Conservation (phyloP, 176 grass and related monocot genomes). For the Rhipidocladum racemiflorum region DNA sequence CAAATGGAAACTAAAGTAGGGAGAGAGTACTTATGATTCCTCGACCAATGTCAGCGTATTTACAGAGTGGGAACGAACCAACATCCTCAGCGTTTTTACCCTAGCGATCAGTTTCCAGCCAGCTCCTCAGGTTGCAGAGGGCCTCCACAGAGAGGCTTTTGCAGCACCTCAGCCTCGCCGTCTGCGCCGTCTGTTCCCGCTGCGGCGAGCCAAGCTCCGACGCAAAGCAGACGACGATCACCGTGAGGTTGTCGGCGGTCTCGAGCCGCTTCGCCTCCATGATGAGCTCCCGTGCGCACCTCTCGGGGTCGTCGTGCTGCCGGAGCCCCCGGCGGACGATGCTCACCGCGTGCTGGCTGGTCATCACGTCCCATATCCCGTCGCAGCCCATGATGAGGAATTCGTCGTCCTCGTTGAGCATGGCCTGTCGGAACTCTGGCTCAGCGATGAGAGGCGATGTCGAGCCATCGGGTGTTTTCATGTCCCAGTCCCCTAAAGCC, state of each 20-base stretch:
- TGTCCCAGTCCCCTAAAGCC: slow-evolving; percentile 87
- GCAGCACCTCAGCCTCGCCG: slow-evolving; percentile 38
- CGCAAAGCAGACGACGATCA: slow-evolving; percentile 58
- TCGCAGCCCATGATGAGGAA: slow-evolving; percentile 83
- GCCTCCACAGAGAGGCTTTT: slow-evolving; percentile 70
- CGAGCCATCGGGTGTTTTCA: slow-evolving; percentile 53
- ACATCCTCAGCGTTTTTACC: neutral
- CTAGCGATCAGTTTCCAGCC: slow-evolving; percentile 41
- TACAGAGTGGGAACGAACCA: slow-evolving; percentile 28
- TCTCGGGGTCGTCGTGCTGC: slow-evolving; percentile 56
- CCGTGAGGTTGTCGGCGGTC: slow-evolving; percentile 64
- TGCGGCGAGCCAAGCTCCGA: slow-evolving; percentile 24
- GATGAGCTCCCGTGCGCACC: slow-evolving; percentile 65
- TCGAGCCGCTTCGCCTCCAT: slow-evolving; percentile 66
- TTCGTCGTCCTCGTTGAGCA: slow-evolving; percentile 53
- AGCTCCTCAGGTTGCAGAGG: slow-evolving; percentile 61
- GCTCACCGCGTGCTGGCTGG: slow-evolving; percentile 66
- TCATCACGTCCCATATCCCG: slow-evolving; percentile 80
- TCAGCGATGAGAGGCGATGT: slow-evolving; percentile 72
- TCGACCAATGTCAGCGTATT: slow-evolving; percentile 49
- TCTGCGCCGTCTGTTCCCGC: neutral
- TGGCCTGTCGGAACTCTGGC: slow-evolving; percentile 60
- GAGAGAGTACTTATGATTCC: neutral
- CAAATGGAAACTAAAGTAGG: slow-evolving; percentile 21
- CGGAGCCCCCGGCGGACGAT: slow-evolving; percentile 48